Base-by-base conservation (phyloP, 805 yeast species). In the Maudiozyma barnettii region DNA sequence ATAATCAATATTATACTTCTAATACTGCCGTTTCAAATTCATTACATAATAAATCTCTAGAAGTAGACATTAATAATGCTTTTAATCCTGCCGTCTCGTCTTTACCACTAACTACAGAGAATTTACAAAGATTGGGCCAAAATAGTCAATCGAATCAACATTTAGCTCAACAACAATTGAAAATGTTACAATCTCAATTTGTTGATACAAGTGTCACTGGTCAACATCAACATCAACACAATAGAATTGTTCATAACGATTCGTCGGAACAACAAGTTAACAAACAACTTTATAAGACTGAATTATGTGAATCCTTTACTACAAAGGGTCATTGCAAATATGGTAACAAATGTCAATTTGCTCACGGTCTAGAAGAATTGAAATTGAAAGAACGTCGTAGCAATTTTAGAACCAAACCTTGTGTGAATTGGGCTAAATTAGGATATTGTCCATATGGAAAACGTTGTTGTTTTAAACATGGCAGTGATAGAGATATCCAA, bases 311-410 rank as follows among this genome's bases (percentile, higher is more conserved):
- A 37, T 82, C 90, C 22, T 89, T 74, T 62, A 77, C 79, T 60
- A 79, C 77, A 56, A 75, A 78, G 53, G 84, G 85, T 21, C 59
- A 64, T 45, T 89, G 97, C 64, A 95, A 95, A 14, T 89, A 89
- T 63, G 95, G 95, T 2, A 75, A 77, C 54, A 89, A 89, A 69
- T 89, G 97, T 65, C 96, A 89, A 68, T 89, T 89, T 73, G 96
- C 96, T 5, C 97, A 89, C 61, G 96, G 97, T 18, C 72, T 76
- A 37, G 68, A 75, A 46, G 96, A 89, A 64, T 70, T 89, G 56
- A 86, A 86, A 64, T 55, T 66, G 12, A 81, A 87, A 41, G 82
- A 79, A 50, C 54, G 57, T 18, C 82, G 89, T 10, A 78, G 81
- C 46, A 89, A 88, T 60, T 89, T 91, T 84, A 79, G 95, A 61